phyloP scores from a whole-genome alignment of 805 yeast genomes.

The Pichia membranifaciens region DNA sequence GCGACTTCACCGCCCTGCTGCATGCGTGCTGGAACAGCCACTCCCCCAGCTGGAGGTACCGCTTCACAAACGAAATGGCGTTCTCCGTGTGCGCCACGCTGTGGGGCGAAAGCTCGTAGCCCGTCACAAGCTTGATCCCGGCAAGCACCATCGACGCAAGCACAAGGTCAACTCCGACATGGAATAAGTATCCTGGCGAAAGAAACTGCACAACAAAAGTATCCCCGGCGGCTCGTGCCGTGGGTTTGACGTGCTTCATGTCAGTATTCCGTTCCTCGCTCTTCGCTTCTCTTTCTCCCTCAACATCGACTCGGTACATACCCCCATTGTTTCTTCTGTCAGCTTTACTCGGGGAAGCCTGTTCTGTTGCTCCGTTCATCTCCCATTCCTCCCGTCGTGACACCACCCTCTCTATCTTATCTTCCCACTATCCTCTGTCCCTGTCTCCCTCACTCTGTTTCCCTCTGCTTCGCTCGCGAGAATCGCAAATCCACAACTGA shows the following conservation, averaged over 20 bases:
- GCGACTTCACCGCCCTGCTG: slow-evolving; percentile 39
- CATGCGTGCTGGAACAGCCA: slow-evolving; percentile 46
- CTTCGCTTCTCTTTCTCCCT: no score
- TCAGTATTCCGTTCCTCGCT: no score
- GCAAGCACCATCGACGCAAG: slow-evolving; percentile 78
- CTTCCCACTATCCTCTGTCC: no score
- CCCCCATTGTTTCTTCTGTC: not conserved
- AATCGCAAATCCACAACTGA: no score
- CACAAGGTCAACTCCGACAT: slow-evolving; percentile 53
- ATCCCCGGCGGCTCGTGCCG: no score
- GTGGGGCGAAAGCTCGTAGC: slow-evolving; percentile 38
- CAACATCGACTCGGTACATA: no score
- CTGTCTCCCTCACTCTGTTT: no score
- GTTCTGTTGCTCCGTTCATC: not conserved
- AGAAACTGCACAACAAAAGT: not conserved
- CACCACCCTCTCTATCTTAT: no score
- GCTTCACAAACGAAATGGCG: slow-evolving; percentile 36
- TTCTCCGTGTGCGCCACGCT: slow-evolving; percentile 41
- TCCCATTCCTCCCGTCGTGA: no score
- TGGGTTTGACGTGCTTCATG: no score
- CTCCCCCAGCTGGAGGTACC: slow-evolving; percentile 58
- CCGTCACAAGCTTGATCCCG: slow-evolving; percentile 80
- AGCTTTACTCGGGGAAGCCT: no score
- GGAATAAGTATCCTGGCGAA: slow-evolving; percentile 4
- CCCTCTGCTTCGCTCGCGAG: no score